Evolutionary conservation across 2,329 filamentous ascomycete species (phyloP).

Genomic region (Claviceps monticola): DNA sequence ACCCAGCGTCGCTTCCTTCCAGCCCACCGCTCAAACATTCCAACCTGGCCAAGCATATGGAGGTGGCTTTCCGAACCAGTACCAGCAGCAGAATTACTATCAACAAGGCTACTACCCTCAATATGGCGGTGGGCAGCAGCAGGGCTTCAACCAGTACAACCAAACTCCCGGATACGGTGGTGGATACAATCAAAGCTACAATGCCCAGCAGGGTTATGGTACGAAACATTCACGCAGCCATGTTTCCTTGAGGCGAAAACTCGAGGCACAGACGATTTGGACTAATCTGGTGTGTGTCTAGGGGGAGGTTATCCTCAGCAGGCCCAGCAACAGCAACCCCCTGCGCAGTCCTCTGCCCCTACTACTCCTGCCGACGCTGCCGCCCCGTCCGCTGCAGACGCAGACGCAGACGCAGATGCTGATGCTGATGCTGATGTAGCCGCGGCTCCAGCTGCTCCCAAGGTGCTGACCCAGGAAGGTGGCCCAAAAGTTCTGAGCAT

Average conservation of each 20-base stretch:
- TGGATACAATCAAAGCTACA: slow-evolving; percentile 36
- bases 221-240: slow-evolving; percentile 4
- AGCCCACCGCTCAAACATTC: slow-evolving; percentile 57
- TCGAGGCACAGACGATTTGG: neutral
- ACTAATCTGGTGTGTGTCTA: slow-evolving; percentile 8
- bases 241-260: neutral
- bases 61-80: slow-evolving; percentile 40
- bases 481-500: slow-evolving; percentile 57
- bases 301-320: slow-evolving; percentile 41
- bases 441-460: slow-evolving; percentile 21
- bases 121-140: slow-evolving; percentile 31
- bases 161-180: slow-evolving; percentile 33
- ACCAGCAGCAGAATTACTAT: slow-evolving; percentile 36
- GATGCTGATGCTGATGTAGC: slow-evolving; percentile 15
- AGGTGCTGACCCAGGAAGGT: slow-evolving; percentile 36
- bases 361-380: neutral
- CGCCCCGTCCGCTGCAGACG: neutral
- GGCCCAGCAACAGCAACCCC: slow-evolving; percentile 26
- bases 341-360: neutral
- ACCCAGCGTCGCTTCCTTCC: slow-evolving; percentile 50
- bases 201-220: slow-evolving; percentile 28
- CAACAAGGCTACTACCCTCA: slow-evolving; percentile 45
- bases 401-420: neutral
- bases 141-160: slow-evolving; percentile 37
- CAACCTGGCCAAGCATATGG: slow-evolving; percentile 58